Evolutionary conservation across 352 stramenopile species (phyloP).

Genomic region (Globisporangium viniferum): DNA sequence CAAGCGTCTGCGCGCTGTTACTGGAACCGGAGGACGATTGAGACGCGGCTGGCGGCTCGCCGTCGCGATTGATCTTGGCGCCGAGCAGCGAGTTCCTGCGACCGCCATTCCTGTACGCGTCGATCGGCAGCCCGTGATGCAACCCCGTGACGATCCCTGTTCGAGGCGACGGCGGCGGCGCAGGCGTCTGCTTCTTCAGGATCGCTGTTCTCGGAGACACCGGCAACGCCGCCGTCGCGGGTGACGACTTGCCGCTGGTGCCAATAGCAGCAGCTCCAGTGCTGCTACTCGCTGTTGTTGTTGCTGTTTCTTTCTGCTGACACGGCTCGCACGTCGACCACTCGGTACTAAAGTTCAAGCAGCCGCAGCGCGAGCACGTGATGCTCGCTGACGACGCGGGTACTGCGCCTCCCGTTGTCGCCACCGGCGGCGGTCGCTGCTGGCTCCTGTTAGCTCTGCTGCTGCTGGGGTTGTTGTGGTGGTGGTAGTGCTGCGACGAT

Average conservation of each 20-base stretch:
- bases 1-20: not conserved
- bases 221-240: not conserved
- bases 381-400: conserved; percentile 6
- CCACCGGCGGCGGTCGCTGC: not conserved
- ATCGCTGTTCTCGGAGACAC: not conserved
- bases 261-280: not conserved
- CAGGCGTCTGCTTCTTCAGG: not conserved
- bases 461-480: not conserved
- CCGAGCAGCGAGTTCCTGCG: not conserved
- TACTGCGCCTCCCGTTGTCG: not conserved
- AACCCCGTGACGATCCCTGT: not conserved
- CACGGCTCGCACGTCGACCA: conserved; percentile 14
- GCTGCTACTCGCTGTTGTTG: not conserved
- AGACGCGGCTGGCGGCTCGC: not conserved
- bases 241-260: not conserved
- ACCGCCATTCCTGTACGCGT: conserved; percentile 7
- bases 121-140: conserved; percentile 1
- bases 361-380: conserved; percentile 17
- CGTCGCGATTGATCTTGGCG: conserved; percentile 1
- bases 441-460: not conserved
- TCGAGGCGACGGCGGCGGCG: not conserved
- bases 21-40: not conserved
- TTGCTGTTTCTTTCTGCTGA: not conserved
- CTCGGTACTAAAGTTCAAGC: conserved; percentile 21
- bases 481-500: not conserved